phyloP scores from a whole-genome alignment of 495 filamentous ascomycete species.

The Penicillium fimorum region DNA sequence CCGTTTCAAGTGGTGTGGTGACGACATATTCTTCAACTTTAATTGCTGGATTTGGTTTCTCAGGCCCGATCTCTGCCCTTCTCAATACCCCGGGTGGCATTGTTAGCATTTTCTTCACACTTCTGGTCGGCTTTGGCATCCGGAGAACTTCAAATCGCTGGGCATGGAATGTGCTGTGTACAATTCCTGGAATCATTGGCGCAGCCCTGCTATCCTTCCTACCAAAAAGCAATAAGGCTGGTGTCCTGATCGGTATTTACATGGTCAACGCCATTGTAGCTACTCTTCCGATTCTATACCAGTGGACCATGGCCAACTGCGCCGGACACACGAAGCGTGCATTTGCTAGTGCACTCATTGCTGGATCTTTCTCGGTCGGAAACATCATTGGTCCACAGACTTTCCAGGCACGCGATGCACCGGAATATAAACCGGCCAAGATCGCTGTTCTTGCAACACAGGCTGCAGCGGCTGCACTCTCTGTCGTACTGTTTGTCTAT shows the following conservation, averaged over 20 bases:
- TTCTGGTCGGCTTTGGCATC: constrained; percentile 50
- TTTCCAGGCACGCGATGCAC: constrained; percentile 57
- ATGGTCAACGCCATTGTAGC: constrained; percentile 57
- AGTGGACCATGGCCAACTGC: constrained; percentile 49
- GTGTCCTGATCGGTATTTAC: constrained; percentile 62
- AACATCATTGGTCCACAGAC: constrained; percentile 70
- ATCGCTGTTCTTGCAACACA: constrained; percentile 55
- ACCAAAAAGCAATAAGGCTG: constrained; percentile 42
- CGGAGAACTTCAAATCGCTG: constrained; percentile 48
- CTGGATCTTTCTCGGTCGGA: constrained; percentile 58
- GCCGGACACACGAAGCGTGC: constrained; percentile 53
- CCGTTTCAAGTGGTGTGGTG: constrained; percentile 59
- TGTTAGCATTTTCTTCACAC: constrained; percentile 56
- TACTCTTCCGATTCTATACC: constrained; percentile 44
- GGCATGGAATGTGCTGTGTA: constrained; percentile 46
- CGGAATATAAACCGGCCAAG: constrained; percentile 62
- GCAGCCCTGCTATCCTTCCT: constrained; percentile 61
- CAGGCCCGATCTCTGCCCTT: constrained; percentile 51
- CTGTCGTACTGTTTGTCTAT: constrained; percentile 40
- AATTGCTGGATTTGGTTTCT: constrained; percentile 57
- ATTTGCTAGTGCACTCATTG: constrained; percentile 54
- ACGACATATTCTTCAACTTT: constrained; percentile 62
- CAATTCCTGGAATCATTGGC: constrained; percentile 53
- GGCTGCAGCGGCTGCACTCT: constrained; percentile 39
- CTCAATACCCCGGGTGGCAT: constrained; percentile 65